A percentile compares a stretch with the other conserved stretches of the same genome.
These are phyloP conservation scores for Spergularia bocconei DNA, from an alignment of 148 eudicot genomes.

Conservation along the genomic window DNA sequence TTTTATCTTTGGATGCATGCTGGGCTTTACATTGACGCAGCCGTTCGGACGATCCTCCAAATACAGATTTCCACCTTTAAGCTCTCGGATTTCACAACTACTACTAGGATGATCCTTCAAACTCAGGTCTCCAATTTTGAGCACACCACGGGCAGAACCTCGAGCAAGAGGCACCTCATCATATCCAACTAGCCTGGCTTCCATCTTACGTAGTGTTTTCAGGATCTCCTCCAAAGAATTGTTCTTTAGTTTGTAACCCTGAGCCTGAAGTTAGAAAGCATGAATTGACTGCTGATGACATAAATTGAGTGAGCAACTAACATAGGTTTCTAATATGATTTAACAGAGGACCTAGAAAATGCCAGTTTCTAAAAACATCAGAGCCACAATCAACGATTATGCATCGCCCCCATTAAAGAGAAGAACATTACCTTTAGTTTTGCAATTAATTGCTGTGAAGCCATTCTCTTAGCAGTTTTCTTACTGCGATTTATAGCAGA, in stretches of 20 bases:
- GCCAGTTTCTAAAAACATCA: background rate
- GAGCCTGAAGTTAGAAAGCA: constrained; percentile 49
- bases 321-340: background rate
- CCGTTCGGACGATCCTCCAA: constrained; percentile 29
- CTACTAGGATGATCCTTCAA: constrained; percentile 36
- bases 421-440: constrained; percentile 49
- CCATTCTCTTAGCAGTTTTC: constrained; percentile 61
- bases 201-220: constrained; percentile 41
- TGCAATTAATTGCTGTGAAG: constrained; percentile 42
- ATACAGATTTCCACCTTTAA: constrained; percentile 20
- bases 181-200: constrained; percentile 73
- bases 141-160: constrained; percentile 32
- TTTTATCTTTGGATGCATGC: constrained; percentile 1
- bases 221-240: constrained; percentile 70
- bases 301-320: background rate
- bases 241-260: constrained; percentile 60
- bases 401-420: background rate
- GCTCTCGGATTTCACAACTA: constrained; percentile 22
- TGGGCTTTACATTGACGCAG: constrained; percentile 16
- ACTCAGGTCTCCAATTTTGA: constrained; percentile 23
- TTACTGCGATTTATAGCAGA: constrained; percentile 44
- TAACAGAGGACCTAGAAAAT: background rate
- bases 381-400: background rate
- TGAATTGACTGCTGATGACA: background rate
- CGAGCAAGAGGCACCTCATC: constrained; percentile 57